These are phyloP conservation scores for Mycena epipterygia DNA, from an alignment of 768 basidiomycete species.

Conservation along the genomic window DNA sequence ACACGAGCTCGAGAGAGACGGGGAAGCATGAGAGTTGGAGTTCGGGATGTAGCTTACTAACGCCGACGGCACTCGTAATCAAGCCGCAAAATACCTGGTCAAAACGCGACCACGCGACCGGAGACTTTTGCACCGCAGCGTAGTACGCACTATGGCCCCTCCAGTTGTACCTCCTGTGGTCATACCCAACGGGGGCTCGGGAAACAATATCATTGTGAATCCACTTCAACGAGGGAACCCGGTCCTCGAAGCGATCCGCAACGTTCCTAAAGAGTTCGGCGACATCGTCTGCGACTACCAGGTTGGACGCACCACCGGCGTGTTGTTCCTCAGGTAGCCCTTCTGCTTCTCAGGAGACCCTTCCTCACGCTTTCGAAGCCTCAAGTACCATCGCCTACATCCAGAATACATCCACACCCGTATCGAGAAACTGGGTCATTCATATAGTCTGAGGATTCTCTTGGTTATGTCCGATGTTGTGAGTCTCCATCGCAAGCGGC, in stretches of 20 bases:
- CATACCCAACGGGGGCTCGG: conserved; percentile 62
- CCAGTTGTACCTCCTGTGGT: conserved; percentile 64
- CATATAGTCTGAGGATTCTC: conserved; percentile 87
- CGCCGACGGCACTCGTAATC: neutral
- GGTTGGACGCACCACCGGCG: conserved; percentile 93
- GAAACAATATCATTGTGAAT: conserved; percentile 76
- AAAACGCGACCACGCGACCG: conserved; percentile 5
- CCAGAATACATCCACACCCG: conserved; percentile 96
- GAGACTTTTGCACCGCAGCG: no score
- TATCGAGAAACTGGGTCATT: conserved; percentile 86
- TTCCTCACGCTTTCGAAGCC: conserved; percentile 55
- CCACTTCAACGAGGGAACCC: conserved; percentile 89
- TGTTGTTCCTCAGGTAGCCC: conserved; percentile 88
- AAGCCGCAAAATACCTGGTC: neutral
- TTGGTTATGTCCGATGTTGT: conserved; percentile 95
- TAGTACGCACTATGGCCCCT: conserved; percentile 13
- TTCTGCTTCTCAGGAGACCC: neutral
- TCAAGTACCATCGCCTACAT: conserved; percentile 96
- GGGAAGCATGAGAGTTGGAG: neutral
- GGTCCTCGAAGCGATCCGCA: conserved; percentile 87
- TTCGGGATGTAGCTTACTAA: neutral
- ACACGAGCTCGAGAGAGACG: conserved; percentile 30
- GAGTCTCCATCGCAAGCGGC: conserved; percentile 48
- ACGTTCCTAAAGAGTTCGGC: conserved; percentile 94
- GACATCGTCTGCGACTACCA: conserved; percentile 96